Evolutionary conservation across 129 eudicot species (phyloP), one percentile per base, ranked within the genome.

Genomic region (Calendula officinalis): DNA sequence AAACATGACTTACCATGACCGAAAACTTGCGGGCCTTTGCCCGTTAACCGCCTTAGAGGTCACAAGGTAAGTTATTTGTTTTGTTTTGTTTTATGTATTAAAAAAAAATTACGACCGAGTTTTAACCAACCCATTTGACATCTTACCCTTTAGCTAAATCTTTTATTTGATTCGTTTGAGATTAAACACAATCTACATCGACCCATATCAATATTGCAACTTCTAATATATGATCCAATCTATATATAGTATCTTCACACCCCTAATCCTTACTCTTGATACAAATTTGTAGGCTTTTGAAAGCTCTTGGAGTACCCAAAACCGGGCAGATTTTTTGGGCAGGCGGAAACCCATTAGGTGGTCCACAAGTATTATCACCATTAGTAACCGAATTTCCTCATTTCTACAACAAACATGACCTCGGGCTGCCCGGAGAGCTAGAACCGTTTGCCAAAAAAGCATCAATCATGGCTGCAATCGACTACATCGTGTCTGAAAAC

Each of bases 11-110:
- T 83, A 86, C 68, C 94, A 83, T 79, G 95, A 85, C 8, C 80
- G 98, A 42, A 91, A 87, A 80, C 94, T 91, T 51, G 91, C 86
- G 1, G 98, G 98, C 41, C 94, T 91, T 30, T 91, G 98, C 80
- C 98, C 98, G 5, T 81, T 91, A 55, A 91, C 86, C 64, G 98
- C 98, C 49, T 39, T 91, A 38, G 98, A 91, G 57, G 94, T 87
- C 41, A 73, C 80, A 8, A 56, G 96, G 98, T 91, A 76, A 75
- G 81, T 39, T 54, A n/a, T n/a, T n/a, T n/a, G 15, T 13, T 62
- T 22, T 64, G 5, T n/a, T 10, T 6, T 0, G 7, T 3, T 30
- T 63, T 30, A 4, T 41, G n/a, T 47, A 45, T 46, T 34, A 33
- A 2, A n/a, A n/a, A n/a, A n/a, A n/a, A n/a, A n/a, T n/a, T n/a